These are phyloP conservation scores for Ophiostoma sp. DNA, from an alignment of 2,329 filamentous ascomycete genomes.

Conservation along the genomic window DNA sequence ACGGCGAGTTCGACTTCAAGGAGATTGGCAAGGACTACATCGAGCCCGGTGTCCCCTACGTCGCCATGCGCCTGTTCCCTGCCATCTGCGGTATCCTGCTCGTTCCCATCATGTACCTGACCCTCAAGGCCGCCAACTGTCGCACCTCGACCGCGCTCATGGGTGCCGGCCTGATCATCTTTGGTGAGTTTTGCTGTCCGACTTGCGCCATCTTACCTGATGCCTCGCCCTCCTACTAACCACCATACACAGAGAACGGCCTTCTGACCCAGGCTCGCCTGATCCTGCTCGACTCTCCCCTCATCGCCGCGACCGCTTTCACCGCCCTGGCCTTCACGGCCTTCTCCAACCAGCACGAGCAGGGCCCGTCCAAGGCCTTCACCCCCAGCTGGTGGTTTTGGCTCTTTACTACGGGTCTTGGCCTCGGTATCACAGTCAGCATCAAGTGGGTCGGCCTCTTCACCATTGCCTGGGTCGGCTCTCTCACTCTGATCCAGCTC, in stretches of 20 bases:
- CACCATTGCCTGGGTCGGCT: constrained; percentile 97
- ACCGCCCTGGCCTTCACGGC: constrained; percentile 87
- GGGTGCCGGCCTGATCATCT: constrained; percentile 84
- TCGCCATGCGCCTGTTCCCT: constrained; percentile 93
- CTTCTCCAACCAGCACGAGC: constrained; percentile 96
- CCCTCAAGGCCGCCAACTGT: constrained; percentile 86
- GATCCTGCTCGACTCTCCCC: constrained; percentile 92
- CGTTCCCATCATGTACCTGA: constrained; percentile 91
- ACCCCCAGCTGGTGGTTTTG: constrained; percentile 96
- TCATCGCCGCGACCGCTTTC: constrained; percentile 89
- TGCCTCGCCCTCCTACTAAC: background rate
- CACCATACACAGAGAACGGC: constrained; percentile 71
- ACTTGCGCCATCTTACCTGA: background rate
- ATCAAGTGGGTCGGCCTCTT: constrained; percentile 99
- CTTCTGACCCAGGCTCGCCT: constrained; percentile 91
- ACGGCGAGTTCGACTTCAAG: constrained; percentile 97
- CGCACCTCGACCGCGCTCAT: constrained; percentile 80
- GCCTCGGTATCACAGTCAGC: constrained; percentile 85
- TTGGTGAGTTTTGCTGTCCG: constrained; percentile 61
- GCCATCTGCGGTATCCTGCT: constrained; percentile 85
- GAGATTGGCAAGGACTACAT: constrained; percentile 99
- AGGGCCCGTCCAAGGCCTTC: constrained; percentile 86
- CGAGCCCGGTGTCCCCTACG: constrained; percentile 91
- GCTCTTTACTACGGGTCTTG: constrained; percentile 82
- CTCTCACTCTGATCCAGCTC: constrained; percentile 84